A percentile compares a stretch with the other conserved stretches of the same genome.
phyloP scores from a whole-genome alignment of 306 rosid species.

The Delonix regia region DNA sequence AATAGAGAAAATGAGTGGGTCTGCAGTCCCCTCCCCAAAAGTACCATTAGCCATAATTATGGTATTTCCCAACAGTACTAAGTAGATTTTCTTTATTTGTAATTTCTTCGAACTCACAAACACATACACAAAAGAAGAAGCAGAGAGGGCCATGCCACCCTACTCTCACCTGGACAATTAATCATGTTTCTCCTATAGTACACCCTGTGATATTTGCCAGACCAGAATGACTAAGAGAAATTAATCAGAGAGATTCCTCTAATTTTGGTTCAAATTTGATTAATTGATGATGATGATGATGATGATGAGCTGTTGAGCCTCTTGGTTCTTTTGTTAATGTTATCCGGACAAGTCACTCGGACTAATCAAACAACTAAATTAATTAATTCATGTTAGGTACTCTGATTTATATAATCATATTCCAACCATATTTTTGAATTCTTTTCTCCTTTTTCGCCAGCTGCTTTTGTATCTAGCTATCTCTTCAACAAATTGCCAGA shows the following conservation, averaged over 20 bases:
- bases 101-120: conserved; percentile 33
- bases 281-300: too few species aligned
- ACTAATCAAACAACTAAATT: conserved; percentile 38
- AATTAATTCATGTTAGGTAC: conserved; percentile 42
- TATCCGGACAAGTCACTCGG: conserved; percentile 50
- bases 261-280: not conserved
- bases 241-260: conserved; percentile 37
- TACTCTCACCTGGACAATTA: conserved; percentile 24
- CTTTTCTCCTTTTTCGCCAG: conserved; percentile 10
- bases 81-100: not conserved
- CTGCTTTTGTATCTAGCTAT: conserved; percentile 2
- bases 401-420: conserved; percentile 7
- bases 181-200: conserved; percentile 9
- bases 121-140: conserved; percentile 6
- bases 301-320: conserved; percentile 9
- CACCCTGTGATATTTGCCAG: conserved; percentile 37
- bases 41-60: not conserved
- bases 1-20: not conserved
- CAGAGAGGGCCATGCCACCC: conserved; percentile 44
- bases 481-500: not conserved
- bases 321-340: conserved; percentile 35
- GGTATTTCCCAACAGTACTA: not conserved
- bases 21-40: conserved; percentile 14
- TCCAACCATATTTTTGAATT: conserved; percentile 25
- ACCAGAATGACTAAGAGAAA: conserved; percentile 31